Evolutionary conservation across 2,329 filamentous ascomycete species (phyloP), one percentile per base, ranked within the genome.

Genomic region (Trichoderma pleuroti): DNA sequence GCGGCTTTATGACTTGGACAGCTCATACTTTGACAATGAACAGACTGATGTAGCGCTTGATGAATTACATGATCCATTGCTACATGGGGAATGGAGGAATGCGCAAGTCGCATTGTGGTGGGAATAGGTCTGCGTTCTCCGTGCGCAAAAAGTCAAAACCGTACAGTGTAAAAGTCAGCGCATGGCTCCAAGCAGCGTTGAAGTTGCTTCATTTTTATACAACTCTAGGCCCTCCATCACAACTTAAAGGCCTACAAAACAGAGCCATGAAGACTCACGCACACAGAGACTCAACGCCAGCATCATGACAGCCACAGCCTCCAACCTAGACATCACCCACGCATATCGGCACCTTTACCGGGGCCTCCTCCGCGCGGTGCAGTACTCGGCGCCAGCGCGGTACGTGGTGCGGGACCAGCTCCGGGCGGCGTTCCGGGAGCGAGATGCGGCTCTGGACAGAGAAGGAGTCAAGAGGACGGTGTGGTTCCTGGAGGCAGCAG

Each of bases 271-370:
- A 26, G 9, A 36, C n/a, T 4, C 14, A 18, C n/a, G 8, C 9
- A 1, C 10, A 7, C 7, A 36, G 10, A 28, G 2, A 28, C 4
- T 32, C 36, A 63, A 32, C n/a, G 61, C 28, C 59, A 6, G 30
- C 24, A 63, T 49, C 14, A 49, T 63, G 32, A 66, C 52, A 68
- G 62, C 32, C 46, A 78, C 77, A 76, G 65, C 39, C 56, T 67
- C 72, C 36, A 76, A 78, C 10, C 72, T 76, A 16, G 81, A 89
- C 34, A 77, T 93, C 65, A 77, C 90, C 49, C 85, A 86, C 74
- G 88, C 91, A 60, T 96, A 95, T 80, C 87, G 93, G 72, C 84
- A 87, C 71, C 84, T 96, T 39, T 91, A 92, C 77, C 88, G 90
- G 66, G 85, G 85, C 8, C 82, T 87, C 21, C 84, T 94, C n/a